Evolutionary conservation across 768 basidiomycete genomes (phyloP).

Genomic region (Sutorius australiensis): DNA sequence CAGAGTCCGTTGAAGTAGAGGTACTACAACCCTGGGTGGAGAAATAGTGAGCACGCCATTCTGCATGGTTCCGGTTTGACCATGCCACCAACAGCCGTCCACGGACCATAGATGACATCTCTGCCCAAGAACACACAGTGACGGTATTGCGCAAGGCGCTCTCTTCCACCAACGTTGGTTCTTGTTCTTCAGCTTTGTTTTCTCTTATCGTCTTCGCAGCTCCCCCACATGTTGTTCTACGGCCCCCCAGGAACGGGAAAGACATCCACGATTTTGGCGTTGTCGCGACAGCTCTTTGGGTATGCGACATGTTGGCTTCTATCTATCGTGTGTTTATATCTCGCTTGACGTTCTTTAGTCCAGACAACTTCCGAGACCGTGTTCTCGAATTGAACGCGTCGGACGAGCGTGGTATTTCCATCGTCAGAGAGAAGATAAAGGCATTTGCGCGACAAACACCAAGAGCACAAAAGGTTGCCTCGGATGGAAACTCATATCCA

Average conservation of each 20-base stretch:
- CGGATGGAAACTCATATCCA: conserved; percentile 82
- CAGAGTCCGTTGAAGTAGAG: conserved; percentile 46
- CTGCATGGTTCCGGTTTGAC: neutral
- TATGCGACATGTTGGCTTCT: conserved; percentile 34
- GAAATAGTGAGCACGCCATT: conserved; percentile 76
- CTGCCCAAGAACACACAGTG: conserved; percentile 95
- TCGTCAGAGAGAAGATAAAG: conserved; percentile 99
- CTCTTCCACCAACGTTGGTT: conserved; percentile 82
- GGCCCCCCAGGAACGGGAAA: conserved; percentile 99
- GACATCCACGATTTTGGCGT: conserved; percentile 94
- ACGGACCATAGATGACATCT: conserved; percentile 96
- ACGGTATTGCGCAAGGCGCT: conserved; percentile 88
- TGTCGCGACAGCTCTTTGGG: conserved; percentile 94
- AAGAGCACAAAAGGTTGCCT: conserved; percentile 67
- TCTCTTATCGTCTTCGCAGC: conserved; percentile 43
- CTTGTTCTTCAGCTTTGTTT: neutral
- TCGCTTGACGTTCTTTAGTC: conserved; percentile 45
- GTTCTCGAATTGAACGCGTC: conserved; percentile 98
- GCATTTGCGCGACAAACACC: conserved; percentile 93
- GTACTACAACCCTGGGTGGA: conserved; percentile 93
- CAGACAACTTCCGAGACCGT: conserved; percentile 88
- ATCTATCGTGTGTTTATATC: neutral
- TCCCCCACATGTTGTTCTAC: conserved; percentile 99
- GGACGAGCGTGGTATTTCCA: conserved; percentile 94
- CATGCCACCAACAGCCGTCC: conserved; percentile 64